Base-by-base conservation (phyloP, 1,139 yeast species). In the Candida gigantensis region DNA sequence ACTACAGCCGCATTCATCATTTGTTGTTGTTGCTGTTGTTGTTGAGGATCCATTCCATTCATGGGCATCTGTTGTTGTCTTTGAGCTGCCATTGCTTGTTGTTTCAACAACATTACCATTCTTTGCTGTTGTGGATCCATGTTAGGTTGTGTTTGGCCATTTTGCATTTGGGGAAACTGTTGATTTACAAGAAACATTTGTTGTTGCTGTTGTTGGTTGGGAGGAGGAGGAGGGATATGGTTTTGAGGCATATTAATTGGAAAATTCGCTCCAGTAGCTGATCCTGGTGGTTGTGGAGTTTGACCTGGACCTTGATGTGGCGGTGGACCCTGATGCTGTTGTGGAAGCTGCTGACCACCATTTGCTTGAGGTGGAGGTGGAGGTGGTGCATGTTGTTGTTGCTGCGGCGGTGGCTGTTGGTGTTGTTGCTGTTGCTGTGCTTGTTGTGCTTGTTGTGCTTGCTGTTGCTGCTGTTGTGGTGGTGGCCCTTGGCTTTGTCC, bases 11-110 rank as follows among this genome's bases (percentile, higher is more conserved):
- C 43, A 16, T 35, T 36, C 46, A 48, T 42, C 39, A 38, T 25
- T 26, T 51, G 58, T 28, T 50, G 55, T 29, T 52, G 58, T 27
- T 55, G 58, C 28, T 50, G 55, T 29, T 52, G 58, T 27, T 55
- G 62, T 35, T 53, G 65, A 24, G 57, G 59, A 30, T 53, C 60
- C 37, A 46, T 39, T 2, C 46, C 32, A 23, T 34, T 35, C 33
- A 38, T 36, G 4, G 37, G 35, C 20, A 35, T 28, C 23, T 32
- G 34, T 14, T 39, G 57, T 24, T 43, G 46, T 26, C 37, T 33
- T 29, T 33, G 37, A 12, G 42, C 32, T 6, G 43, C 41, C 9
- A 30, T 37, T 15, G 38, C 37, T 34, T 37, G 41, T 24, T 37
- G 41, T 25, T 37, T 37, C 41, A 37, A 34, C 39, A 57, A 24